Conservation (phyloP, 306 rosid genomes). For the Lagenaria siceraria region DNA sequence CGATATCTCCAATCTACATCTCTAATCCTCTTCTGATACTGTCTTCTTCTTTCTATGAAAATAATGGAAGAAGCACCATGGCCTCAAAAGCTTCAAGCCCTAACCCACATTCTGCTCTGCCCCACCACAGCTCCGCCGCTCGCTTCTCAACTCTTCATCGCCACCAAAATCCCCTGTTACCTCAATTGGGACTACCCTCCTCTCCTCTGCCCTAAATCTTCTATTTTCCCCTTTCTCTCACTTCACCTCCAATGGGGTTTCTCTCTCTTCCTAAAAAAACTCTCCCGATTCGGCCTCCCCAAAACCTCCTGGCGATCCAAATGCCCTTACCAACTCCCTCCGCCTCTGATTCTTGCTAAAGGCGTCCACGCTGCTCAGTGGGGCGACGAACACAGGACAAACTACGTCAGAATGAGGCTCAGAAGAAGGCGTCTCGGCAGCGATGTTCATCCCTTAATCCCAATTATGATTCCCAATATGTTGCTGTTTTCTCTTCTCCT, state of each 20-base stretch:
- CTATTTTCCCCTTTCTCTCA: constrained; percentile 16
- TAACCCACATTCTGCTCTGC: constrained; percentile 64
- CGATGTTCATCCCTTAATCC: constrained; percentile 37
- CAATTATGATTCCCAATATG: constrained; percentile 44
- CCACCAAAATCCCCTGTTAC: constrained; percentile 62
- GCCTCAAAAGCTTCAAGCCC: constrained; percentile 45
- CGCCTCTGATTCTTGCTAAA: constrained; percentile 52
- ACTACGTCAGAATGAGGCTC: constrained; percentile 41
- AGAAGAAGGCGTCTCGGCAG: constrained; percentile 25
- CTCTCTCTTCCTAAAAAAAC: constrained; percentile 54
- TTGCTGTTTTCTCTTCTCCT: constrained; percentile 36
- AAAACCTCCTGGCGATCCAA: constrained; percentile 67
- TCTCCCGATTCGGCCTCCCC: constrained; percentile 27
- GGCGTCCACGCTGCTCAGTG: constrained; percentile 52
- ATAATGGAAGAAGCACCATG: constrained; percentile 42
- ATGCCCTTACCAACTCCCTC: constrained; percentile 75
- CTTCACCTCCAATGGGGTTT: constrained; percentile 39
- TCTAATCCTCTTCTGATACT: not conserved
- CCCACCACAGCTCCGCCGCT: constrained; percentile 54
- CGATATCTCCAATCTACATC: not conserved
- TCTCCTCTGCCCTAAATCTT: constrained; percentile 38
- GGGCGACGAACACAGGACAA: constrained; percentile 35
- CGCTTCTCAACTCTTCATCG: constrained; percentile 57
- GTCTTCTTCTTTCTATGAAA: not conserved
- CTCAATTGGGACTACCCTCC: constrained; percentile 88